Evolutionary conservation across 2,329 filamentous ascomycete genomes (phyloP), one percentile per base, ranked within the genome.

Genomic region (Sarocladiaceae sp.): DNA sequence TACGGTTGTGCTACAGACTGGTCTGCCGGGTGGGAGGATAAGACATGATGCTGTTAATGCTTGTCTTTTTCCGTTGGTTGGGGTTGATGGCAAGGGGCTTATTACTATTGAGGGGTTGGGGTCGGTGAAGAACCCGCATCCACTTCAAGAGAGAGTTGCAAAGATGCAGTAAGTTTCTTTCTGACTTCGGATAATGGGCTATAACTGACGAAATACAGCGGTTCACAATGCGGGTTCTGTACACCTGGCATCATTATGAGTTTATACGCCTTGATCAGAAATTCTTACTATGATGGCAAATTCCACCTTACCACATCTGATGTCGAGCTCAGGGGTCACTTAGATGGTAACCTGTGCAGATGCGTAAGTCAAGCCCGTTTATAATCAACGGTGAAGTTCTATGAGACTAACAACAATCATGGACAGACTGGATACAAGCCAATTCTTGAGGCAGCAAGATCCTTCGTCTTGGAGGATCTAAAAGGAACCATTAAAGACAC

Each of bases 191-290:
- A 11, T 18, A 7, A 37, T 40, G 12, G 17, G 20, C 17, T 40
- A 20, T 22, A 17, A 40, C 8, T 17, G 7, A 22, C 6, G 20
- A 7, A 22, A 12, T 8, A 7, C 37, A 40, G 37, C 20, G 91
- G 91, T 49, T 93, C 88, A 57, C 90, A 96, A 66, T 96, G 76
- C 51, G 76, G 89, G 1, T 96, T 96, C 67, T 96, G 91, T 64
- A 96, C 91, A 0, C 91, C 91, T 3, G 91, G 91, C 2, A 96
- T 96, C 61, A 90, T 96, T 52, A 96, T 96, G 87, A 95, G 89
- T 66, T 70, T 96, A 52, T 96, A 96, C 67, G 90, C 91, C n/a
- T 77, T 96, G 23, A 75, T 96, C 23, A 79, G 91, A 53, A 96
- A 96, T 42, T 56, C 54, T 6, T 56, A 54, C 31, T 40, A 35